Evolutionary conservation across 352 stramenopile genomes (phyloP), one percentile per base, ranked within the genome.

Genomic region (Peronospora belbahrii): DNA sequence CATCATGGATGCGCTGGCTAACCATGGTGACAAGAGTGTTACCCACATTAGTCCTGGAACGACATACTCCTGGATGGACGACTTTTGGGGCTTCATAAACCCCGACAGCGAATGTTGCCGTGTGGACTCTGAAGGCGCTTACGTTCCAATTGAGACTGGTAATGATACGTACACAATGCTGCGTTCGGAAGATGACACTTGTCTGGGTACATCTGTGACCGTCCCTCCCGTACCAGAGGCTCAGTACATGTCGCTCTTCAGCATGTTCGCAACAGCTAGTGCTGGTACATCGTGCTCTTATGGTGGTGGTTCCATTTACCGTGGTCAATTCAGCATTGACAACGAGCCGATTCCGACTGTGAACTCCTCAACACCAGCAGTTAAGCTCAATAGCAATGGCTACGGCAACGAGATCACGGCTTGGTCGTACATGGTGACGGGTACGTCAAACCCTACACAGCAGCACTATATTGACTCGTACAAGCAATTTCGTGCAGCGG

Each of bases 211-310:
- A 18, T 50, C 53, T 41, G 43, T 70, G 28, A 57, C 41, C 0
- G 42, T 67, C 2, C 72, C 74, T 8, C 70, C 73, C 24, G 67
- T 85, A 2, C 66, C 75, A 1, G 35, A 65, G 14, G 48, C 65
- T 18, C 59, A 65, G 41, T 88, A 74, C 66, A 85, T 83, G 66
- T 82, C 67, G 17, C 65, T 85, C 41, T 88, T 88, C 48, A 74
- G 69, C 38, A 85, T 88, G 58, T 88, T 88, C 42, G 56, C 69
- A 3, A 79, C 55, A 8, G 76, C 76, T 11, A 82, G 67, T 52
- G 73, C 76, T 25, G 71, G 73, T 14, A 60, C 59, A 0, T 61
- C 74, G 34, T 87, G 75, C 48, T 74, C 75, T 5, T 78, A 83
- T 49, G 74, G 76, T 56, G 76, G 76, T 42, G 76, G 70, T 2